Conservation (phyloP, 2,329 filamentous ascomycete genomes). For the Pochonia chlamydosporia region DNA sequence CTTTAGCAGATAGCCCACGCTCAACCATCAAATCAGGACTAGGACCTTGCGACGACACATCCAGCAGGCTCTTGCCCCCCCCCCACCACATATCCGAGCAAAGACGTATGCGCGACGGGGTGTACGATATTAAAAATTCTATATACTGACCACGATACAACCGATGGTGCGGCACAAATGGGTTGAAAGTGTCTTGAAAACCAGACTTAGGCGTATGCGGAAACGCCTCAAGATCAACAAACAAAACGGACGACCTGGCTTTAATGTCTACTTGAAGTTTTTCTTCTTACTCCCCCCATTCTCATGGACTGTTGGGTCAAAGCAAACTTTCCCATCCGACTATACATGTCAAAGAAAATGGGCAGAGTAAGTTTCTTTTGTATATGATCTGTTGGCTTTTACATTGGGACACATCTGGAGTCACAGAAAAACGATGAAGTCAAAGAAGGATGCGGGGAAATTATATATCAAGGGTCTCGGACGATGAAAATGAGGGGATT, state of each 20-base stretch:
- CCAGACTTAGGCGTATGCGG: too few species aligned
- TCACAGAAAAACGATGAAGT: not conserved
- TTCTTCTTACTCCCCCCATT: not conserved
- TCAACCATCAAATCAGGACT: not conserved
- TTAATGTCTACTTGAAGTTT: not conserved
- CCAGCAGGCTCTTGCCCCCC: slow-evolving; percentile 2
- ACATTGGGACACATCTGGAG: not conserved
- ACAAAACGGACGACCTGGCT: not conserved
- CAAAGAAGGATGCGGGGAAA: not conserved
- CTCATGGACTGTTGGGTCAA: not conserved
- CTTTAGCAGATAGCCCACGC: slow-evolving; percentile 34
- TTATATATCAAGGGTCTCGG: not conserved
- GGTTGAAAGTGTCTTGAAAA: not conserved
- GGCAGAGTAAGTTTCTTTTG: not conserved
- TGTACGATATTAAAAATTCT: slow-evolving; percentile 6
- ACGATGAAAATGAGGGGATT: slow-evolving; percentile 1
- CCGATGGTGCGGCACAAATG: not conserved
- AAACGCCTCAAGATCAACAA: not conserved
- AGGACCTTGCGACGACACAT: not conserved
- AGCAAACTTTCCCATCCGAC: not conserved
- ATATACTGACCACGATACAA: not conserved
- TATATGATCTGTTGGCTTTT: not conserved
- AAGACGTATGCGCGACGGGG: not conserved
- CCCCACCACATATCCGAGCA: not conserved
- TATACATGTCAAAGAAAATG: not conserved